These are phyloP conservation scores for Amylostereum areolatum DNA, from an alignment of 1,284 basidiomycete genomes.

Conservation along the genomic window DNA sequence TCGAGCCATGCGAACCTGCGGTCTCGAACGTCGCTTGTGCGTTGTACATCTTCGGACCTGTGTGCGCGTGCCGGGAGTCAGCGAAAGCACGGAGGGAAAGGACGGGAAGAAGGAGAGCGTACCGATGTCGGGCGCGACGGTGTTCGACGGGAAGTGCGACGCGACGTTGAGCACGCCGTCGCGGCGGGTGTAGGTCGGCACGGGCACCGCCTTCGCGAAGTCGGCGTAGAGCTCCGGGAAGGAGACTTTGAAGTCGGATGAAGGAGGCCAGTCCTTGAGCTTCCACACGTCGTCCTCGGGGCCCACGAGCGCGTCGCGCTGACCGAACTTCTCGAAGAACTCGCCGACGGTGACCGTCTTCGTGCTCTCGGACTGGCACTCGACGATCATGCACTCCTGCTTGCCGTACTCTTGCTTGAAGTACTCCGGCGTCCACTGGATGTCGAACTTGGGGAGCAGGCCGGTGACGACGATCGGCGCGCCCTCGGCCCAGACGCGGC, in stretches of 20 bases:
- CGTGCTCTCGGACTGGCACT: slow-evolving; percentile 69
- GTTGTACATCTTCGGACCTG: slow-evolving; percentile 73
- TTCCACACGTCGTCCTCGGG: slow-evolving; percentile 78
- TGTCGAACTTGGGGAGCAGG: slow-evolving; percentile 51
- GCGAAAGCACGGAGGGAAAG: slow-evolving; percentile 29
- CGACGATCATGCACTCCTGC: slow-evolving; percentile 69
- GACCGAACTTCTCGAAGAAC: slow-evolving; percentile 79
- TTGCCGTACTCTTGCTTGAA: slow-evolving; percentile 66
- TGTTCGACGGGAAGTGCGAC: slow-evolving; percentile 74
- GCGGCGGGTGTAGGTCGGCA: slow-evolving; percentile 75
- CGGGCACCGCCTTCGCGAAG: slow-evolving; percentile 71
- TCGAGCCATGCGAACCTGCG: slow-evolving; percentile 63
- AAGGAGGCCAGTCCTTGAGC: slow-evolving; percentile 92
- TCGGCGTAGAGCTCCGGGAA: slow-evolving; percentile 83
- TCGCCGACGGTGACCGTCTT: slow-evolving; percentile 58
- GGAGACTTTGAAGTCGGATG: slow-evolving; percentile 72
- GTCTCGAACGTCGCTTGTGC: slow-evolving; percentile 50
- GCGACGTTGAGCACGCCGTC: slow-evolving; percentile 81
- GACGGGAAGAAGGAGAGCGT: slow-evolving; percentile 16
- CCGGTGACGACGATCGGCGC: slow-evolving; percentile 72
- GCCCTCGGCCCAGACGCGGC: slow-evolving; percentile 63
- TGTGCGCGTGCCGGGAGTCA: slow-evolving; percentile 1
- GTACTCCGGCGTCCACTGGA: slow-evolving; percentile 76
- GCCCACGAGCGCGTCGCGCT: slow-evolving; percentile 40
- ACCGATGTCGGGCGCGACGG: slow-evolving; percentile 78